Evolutionary conservation across 495 filamentous ascomycete species (phyloP), one percentile per base, ranked within the genome.

Genomic region (Pyrenopolyporus hunteri): DNA sequence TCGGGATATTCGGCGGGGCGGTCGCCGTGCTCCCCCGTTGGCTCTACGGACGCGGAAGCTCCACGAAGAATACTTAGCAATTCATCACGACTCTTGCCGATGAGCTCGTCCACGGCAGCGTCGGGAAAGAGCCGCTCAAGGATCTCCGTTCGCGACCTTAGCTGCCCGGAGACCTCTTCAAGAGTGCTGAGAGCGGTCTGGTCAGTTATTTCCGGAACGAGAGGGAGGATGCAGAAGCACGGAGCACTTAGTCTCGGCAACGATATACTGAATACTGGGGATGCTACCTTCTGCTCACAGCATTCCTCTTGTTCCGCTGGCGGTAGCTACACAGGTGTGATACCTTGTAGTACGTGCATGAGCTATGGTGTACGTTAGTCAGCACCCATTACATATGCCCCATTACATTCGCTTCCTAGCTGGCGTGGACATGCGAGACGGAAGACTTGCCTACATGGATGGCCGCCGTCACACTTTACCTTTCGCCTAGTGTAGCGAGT

Each of bases 391-490:
- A n/a, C n/a, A n/a, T n/a, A n/a, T n/a, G n/a, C n/a, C n/a, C n/a
- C n/a, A n/a, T n/a, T n/a, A n/a, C n/a, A 17, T 14, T 25, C 13
- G 14, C 13, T 17, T 39, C 3, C 4, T 23, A 4, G 23, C 9
- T 7, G 2, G 13, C 28, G n/a, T 4, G 2, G 23, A 40, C 11
- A 39, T 52, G 23, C 3, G 19, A 31, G n/a, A 11, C 13, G 37
- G 26, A 46, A 13, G 25, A 66, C 63, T 45, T 54, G 47, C 61
- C 61, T 59, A 44, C 66, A 68, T 45, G 66, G 66, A n/a, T 68
- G 51, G n/a, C 52, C 61, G 47, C 66, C 66, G 46, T 68, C 66
- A 61, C 66, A 68, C 44, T 68, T 68, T 11, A 68, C 61, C 48
- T 68, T 68, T 23, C 66, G 61, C 56, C 66, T 60, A 55, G 31